Percentiles rank a stretch among this genome's conserved stretches.
These are phyloP conservation scores for Penicillium thymicola DNA, from an alignment of 2,329 filamentous ascomycete species.

Conservation along the genomic window DNA sequence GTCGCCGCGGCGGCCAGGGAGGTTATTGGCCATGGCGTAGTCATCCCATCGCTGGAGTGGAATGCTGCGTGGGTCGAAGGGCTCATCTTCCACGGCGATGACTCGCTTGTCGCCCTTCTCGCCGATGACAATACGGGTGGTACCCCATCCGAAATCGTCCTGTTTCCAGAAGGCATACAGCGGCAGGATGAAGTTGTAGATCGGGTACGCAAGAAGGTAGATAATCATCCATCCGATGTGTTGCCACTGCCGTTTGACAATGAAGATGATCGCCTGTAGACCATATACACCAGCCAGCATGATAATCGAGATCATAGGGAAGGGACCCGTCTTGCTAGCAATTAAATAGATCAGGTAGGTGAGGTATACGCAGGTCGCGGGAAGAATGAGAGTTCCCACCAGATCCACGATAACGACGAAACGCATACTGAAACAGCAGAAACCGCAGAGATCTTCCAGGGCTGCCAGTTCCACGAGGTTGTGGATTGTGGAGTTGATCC, in stretches of 20 bases:
- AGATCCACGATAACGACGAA: conserved; percentile 95
- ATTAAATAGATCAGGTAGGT: conserved; percentile 82
- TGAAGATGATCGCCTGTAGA: conserved; percentile 93
- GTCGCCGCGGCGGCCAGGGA: conserved; percentile 83
- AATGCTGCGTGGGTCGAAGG: conserved; percentile 87
- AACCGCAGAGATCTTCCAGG: conserved; percentile 91
- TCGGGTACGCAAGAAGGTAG: conserved; percentile 90
- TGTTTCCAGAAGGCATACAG: conserved; percentile 99
- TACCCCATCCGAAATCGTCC: conserved; percentile 98
- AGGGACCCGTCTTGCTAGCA: conserved; percentile 64
- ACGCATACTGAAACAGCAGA: conserved; percentile 98
- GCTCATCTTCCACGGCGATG: conserved; percentile 78
- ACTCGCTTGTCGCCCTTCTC: conserved; percentile 89
- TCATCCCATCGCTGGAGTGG: conserved; percentile 97
- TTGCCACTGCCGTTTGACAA: conserved; percentile 96
- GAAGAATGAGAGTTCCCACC: conserved; percentile 85
- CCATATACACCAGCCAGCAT: conserved; percentile 92
- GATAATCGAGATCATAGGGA: conserved; percentile 81
- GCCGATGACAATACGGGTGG: conserved; percentile 93
- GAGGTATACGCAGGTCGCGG: conserved; percentile 82
- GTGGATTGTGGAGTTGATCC: conserved; percentile 99
- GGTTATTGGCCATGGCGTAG: conserved; percentile 79
- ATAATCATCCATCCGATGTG: conserved; percentile 99
- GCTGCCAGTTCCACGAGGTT: conserved; percentile 89
- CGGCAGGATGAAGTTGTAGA: conserved; percentile 87